Base-by-base conservation (phyloP, 2,329 filamentous ascomycete species). In the Fusarium nematophilum region DNA sequence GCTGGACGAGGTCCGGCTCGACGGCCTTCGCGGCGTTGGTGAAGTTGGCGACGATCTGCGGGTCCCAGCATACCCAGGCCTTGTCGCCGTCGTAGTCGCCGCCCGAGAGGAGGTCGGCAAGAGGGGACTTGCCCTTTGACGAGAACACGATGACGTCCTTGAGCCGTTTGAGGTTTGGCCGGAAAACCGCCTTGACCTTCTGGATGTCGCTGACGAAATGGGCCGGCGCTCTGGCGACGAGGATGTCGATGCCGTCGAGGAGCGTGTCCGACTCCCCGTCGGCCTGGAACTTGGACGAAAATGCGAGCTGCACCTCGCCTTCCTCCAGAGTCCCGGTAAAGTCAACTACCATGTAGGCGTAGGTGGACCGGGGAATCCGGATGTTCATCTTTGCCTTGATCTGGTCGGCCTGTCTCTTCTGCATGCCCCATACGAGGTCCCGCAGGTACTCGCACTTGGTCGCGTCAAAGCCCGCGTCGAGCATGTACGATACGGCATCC, bases 131-230 rank as follows among this genome's bases (percentile, higher is more conserved):
- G 0, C 90, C 90, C 55, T 82, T 84, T 0, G 79, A 80, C 0
- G 91, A 81, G 63, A 98, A 97, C 0, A 97, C 83, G 11, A 95
- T 81, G 1, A 97, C 87, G 65, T 97, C 90, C 57, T 90, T 90
- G 0, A 97, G 74, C 3, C 85, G 83, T 3, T 87, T 84, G 0
- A 94, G 76, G 34, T 87, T 81, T 0, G 81, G 79, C n/a, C 78
- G 81, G 56, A 82, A 85, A 0, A 88, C 85, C 0, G 80, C 83
- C 30, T 75, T 81, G 7, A 89, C 88, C 50, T 83, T 89, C 66
- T 93, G 91, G 0, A 94, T 86, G 58, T 95, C 91, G 23, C 87
- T 91, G 0, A 81, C 79, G 17, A 88, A 85, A 66, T 92, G 85
- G 0, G 90, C 87, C 0, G 91, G 91, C 2, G 87, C 85, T 15